Base-by-base conservation (phyloP, 345 rosid species). In the Aurinia saxatilis region DNA sequence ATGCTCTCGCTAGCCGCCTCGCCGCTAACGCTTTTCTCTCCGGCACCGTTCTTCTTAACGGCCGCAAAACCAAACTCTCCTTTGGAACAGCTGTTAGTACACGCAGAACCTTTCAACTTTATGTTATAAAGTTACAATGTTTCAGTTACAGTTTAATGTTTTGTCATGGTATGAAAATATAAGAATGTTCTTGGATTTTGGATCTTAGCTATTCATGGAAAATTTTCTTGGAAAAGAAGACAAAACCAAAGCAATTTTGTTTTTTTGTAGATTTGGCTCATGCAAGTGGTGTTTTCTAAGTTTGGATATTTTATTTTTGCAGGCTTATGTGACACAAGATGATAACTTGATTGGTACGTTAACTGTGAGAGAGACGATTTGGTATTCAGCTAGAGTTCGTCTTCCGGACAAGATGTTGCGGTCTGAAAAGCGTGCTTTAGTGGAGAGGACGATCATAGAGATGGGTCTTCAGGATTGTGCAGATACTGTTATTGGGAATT, bases 381-480 rank as follows among this genome's bases (percentile, higher is more conserved):
- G 79, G 19, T 91, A 91, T 57, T 91, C 98, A 3, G 98, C 98
- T 9, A 63, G 83, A 39, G 75, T 91, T 46, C 95, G 98, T 56
- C 87, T 91, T n/a, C 96, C 95, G 0, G 92, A 91, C 73, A 84
- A 75, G 73, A 88, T 91, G 96, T 78, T 79, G 0, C 63, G 84
- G 88, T 78, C 84, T 19, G 95, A 88, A 76, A 91, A 91, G 71
- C 81, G 79, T 34, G 81, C 90, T 0, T 60, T 91, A 51, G 88
- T 91, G 14, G 98, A 91, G 76, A 77, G 92, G 13, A 91, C 96
- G 19, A 83, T 91, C 11, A 70, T 82, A 19, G 98, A 91, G 81
- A 88, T 91, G 98, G 98, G 98, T 35, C 84, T 88, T 33, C 95
- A 88, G 63, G 98, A 91, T n/a, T 91, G 98, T 41, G 95, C 96